Evolutionary conservation across 805 yeast species (phyloP).

Genomic region (Schwanniomyces occidentalis): DNA sequence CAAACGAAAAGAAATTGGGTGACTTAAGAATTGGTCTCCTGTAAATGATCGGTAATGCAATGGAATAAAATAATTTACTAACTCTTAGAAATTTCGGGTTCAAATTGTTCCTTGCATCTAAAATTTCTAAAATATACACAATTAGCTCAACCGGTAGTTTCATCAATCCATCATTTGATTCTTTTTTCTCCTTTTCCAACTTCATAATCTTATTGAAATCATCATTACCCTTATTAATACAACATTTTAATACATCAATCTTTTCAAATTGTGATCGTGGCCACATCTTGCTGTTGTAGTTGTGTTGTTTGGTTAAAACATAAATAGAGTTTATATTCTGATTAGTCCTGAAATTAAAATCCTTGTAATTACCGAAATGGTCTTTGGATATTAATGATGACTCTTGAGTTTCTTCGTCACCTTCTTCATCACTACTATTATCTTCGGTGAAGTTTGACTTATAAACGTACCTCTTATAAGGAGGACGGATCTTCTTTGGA

Average conservation of each 20-base stretch:
- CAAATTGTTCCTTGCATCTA: constrained; percentile 28
- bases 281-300: constrained; percentile 37
- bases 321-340: constrained; percentile 32
- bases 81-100: constrained; percentile 58
- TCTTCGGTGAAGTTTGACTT: constrained; percentile 35
- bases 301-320: constrained; percentile 27
- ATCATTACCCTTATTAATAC: constrained; percentile 26
- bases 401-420: constrained; percentile 8
- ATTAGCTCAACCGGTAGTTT: constrained; percentile 38
- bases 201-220: constrained; percentile 18
- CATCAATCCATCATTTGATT: constrained; percentile 18
- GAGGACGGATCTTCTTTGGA: constrained; percentile 79
- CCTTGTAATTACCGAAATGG: constrained; percentile 22
- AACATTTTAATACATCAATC: constrained; percentile 45
- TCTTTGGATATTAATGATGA: constrained; percentile 9
- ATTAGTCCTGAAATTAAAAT: constrained; percentile 25
- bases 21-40: constrained; percentile 61
- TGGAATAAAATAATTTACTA: constrained; percentile 57
- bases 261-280: constrained; percentile 53
- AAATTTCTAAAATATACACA: constrained; percentile 29
- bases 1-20: constrained; percentile 69
- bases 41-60: constrained; percentile 68
- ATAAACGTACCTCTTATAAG: constrained; percentile 73
- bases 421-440: constrained; percentile 24
- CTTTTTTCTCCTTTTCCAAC: constrained; percentile 10